A percentile compares a stretch with the other conserved stretches of the same genome.
phyloP scores from a whole-genome alignment of 2,329 filamentous ascomycete genomes.

The Daldinia sp. region DNA sequence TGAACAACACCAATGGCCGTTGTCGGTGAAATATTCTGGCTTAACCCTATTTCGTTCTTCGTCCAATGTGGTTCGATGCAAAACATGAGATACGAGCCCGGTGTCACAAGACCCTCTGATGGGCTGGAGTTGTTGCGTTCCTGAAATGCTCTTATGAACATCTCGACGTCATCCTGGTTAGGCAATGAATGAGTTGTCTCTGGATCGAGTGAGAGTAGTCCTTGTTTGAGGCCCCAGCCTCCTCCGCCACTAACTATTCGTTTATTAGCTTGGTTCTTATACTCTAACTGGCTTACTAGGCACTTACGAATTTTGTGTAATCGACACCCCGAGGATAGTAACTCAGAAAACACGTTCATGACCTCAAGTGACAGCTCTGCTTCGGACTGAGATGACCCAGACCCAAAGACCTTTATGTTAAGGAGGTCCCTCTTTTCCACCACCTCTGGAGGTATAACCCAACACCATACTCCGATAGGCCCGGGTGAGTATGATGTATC shows the following conservation, averaged over 20 bases:
- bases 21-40: constrained; percentile 25
- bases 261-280: constrained; percentile 40
- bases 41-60: constrained; percentile 29
- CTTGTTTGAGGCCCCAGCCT: constrained; percentile 85
- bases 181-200: constrained; percentile 65
- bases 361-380: constrained; percentile 45
- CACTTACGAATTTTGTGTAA: constrained; percentile 61
- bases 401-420: constrained; percentile 43
- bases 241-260: constrained; percentile 79
- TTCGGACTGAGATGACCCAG: constrained; percentile 46
- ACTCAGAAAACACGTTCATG: constrained; percentile 49
- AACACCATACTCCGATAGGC: constrained; percentile 77
- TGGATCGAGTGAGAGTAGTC: constrained; percentile 82
- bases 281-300: constrained; percentile 28
- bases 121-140: constrained; percentile 51
- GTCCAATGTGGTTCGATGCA: constrained; percentile 60
- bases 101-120: constrained; percentile 68
- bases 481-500: constrained; percentile 48
- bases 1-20: constrained; percentile 47
- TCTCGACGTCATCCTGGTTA: constrained; percentile 65
- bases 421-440: constrained; percentile 42
- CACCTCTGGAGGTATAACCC: constrained; percentile 66
- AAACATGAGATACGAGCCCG: constrained; percentile 76
- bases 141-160: constrained; percentile 64
- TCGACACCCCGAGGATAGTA: constrained; percentile 59